Evolutionary conservation across 75 land plant species (phyloP), one percentile per base, ranked within the genome.

Genomic region (Selaginella moellendorffii): DNA sequence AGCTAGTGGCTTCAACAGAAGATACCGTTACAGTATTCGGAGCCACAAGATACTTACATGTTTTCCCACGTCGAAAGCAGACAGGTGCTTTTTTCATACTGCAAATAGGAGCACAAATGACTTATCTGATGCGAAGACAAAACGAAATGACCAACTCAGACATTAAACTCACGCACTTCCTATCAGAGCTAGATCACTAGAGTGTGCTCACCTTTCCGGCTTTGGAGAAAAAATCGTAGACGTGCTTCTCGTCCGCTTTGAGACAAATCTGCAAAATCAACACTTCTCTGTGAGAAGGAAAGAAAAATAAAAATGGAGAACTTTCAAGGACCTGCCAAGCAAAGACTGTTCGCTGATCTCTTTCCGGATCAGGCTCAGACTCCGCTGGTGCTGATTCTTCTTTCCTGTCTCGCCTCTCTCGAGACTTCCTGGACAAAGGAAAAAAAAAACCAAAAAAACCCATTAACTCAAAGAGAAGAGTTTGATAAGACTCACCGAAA

Each of bases 301-400:
- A n/a, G n/a, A n/a, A n/a, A n/a, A n/a, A n/a, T n/a, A n/a, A n/a
- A n/a, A n/a, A n/a, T n/a, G n/a, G n/a, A n/a, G n/a, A n/a, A n/a
- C n/a, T n/a, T n/a, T n/a, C n/a, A n/a, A n/a, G n/a, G n/a, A 87
- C 99, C 99, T 93, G 99, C 53, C 83, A 93, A 19, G 99, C 99
- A 80, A 93, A 93, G 19, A 93, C 99, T 66, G 99, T 93, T 63
- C 99, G 76, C 63, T 93, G 99, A 68, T 93, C 99, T 62, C 99
- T 63, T n/a, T 66, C 88, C 28, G 99, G 99, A 70, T 93, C 99
- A 71, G 84, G 96, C 74, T 93, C 99, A 54, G 96, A 87, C 77
- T 93, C 99, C 23, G 69, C 74, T 61, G 63, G 75, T 54, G 58
- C 67, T 26, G 61, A 31, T 27, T 73, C 86, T 54, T 92, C 86